A percentile compares a stretch with the other conserved stretches of the same genome.
phyloP scores from a whole-genome alignment of 495 filamentous ascomycete genomes.

The Viridothelium virens region DNA sequence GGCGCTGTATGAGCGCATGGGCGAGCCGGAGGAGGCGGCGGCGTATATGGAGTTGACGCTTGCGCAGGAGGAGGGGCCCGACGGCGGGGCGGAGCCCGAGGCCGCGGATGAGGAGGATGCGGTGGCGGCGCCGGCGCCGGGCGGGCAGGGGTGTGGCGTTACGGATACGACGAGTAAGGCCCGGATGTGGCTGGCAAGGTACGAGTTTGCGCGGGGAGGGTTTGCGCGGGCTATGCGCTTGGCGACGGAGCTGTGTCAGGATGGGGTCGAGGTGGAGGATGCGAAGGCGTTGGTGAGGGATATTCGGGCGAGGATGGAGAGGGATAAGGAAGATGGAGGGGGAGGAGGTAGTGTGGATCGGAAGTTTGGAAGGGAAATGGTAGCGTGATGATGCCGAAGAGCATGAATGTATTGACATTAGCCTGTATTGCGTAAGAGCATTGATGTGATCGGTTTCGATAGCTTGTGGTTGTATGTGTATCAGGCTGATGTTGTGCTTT shows the following conservation, averaged over 20 bases:
- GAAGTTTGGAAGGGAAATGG: constrained; percentile 7
- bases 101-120: constrained; percentile 27
- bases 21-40: constrained; percentile 67
- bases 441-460: not conserved
- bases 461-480: too few relatives aligned
- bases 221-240: constrained; percentile 68
- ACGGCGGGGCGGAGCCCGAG: constrained; percentile 40
- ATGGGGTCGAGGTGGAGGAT: constrained; percentile 96
- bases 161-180: constrained; percentile 86
- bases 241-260: constrained; percentile 85
- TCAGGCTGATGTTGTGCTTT: too few relatives aligned
- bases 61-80: constrained; percentile 69
- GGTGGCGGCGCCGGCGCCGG: constrained; percentile 21
- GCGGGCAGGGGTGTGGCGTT: constrained; percentile 44
- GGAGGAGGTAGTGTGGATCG: constrained; percentile 10
- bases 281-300: constrained; percentile 92
- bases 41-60: constrained; percentile 92
- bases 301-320: constrained; percentile 71
- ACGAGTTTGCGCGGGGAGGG: constrained; percentile 66
- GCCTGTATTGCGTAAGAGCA: too few relatives aligned
- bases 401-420: too few relatives aligned
- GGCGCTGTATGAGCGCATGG: constrained; percentile 71
- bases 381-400: not conserved
- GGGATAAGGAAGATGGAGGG: constrained; percentile 24
- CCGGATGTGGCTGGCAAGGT: constrained; percentile 84